A percentile compares a stretch with the other conserved stretches of the same genome.
phyloP scores from a whole-genome alignment of 352 stramenopile species.

The Elongisporangium undulatum region DNA sequence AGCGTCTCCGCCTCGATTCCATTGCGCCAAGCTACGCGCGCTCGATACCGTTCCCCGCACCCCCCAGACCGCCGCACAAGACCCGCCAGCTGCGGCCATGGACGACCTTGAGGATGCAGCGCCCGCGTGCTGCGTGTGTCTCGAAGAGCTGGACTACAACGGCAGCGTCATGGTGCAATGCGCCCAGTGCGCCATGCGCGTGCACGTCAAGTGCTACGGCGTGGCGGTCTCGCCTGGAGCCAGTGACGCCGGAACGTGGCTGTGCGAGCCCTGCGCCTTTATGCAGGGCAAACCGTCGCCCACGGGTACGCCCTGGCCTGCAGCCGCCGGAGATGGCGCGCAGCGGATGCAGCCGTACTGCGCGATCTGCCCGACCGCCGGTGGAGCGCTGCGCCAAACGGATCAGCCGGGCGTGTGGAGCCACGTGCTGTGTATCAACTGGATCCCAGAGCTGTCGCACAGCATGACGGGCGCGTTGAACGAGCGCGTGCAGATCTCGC shows the following conservation, averaged over 20 bases:
- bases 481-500: constrained; percentile 55
- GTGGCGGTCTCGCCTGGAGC: constrained; percentile 21
- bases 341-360: constrained; percentile 43
- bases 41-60: background rate
- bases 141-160: constrained; percentile 60
- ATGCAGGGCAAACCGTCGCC: constrained; percentile 5
- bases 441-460: constrained; percentile 85
- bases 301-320: background rate
- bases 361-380: constrained; percentile 59
- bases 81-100: background rate
- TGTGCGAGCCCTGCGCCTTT: constrained; percentile 62
- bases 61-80: background rate
- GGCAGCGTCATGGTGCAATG: constrained; percentile 63
- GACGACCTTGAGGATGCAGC: background rate
- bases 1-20: background rate
- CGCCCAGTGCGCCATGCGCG: constrained; percentile 44
- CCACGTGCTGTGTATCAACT: constrained; percentile 83
- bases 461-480: constrained; percentile 52
- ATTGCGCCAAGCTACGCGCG: background rate
- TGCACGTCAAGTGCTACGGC: constrained; percentile 83
- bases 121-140: constrained; percentile 60
- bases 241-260: constrained; percentile 37
- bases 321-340: constrained; percentile 4
- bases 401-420: constrained; percentile 59
- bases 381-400: constrained; percentile 68